Evolutionary conservation across 805 yeast species (phyloP).

Genomic region (Nakazawaea holstii): DNA sequence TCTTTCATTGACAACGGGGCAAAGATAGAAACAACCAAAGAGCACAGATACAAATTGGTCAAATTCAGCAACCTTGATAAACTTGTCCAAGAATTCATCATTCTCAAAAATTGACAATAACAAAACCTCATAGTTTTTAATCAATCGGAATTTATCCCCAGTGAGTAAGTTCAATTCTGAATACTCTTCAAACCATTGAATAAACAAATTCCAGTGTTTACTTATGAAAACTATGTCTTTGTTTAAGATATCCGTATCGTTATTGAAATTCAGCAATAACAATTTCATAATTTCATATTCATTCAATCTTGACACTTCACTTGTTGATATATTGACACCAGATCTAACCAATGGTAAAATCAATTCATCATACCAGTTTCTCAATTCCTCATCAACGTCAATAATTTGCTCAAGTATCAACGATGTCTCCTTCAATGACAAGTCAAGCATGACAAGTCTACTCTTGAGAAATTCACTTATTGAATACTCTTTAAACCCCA

Average conservation of each 20-base stretch:
- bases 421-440: neutral
- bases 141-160: neutral
- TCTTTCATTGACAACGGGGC: conserved; percentile 8
- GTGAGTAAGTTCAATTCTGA: neutral
- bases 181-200: conserved; percentile 6
- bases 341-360: conserved; percentile 4
- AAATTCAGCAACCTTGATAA: neutral
- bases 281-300: neutral
- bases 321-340: neutral
- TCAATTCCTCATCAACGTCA: neutral
- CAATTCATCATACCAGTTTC: neutral
- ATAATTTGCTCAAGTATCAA: neutral
- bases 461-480: neutral
- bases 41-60: neutral
- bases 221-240: neutral
- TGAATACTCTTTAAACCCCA: neutral
- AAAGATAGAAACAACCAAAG: conserved; percentile 7
- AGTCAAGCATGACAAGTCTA: neutral
- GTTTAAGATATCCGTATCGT: neutral
- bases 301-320: neutral
- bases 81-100: neutral
- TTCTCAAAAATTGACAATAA: conserved; percentile 5
- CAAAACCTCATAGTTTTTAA: neutral
- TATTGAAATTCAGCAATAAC: neutral
- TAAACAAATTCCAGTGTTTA: conserved; percentile 1